Evolutionary conservation across 495 filamentous ascomycete species (phyloP), one percentile per base, ranked within the genome.

Genomic region (Tirmania nivea): DNA sequence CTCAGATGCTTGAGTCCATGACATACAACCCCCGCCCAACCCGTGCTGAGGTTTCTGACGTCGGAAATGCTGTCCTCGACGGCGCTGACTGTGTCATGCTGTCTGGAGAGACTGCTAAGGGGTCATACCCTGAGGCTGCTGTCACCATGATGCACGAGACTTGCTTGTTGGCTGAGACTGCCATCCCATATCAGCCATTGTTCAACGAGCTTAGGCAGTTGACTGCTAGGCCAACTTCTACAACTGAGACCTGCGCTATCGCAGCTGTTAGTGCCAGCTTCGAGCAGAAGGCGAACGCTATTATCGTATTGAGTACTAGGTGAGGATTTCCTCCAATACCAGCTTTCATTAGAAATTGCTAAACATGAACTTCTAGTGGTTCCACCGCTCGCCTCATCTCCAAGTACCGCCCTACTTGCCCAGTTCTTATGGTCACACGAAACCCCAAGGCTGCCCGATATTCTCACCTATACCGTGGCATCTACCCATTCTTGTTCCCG

Each of bases 1-100:
- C 83, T 34, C 80, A 87, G 69, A 86, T 86, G 81, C 75, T 97
- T 57, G 90, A 97, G 77, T 93, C 86, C 60, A 97, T 97, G 90
- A 96, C 93, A 69, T 90, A 94, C 75, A 97, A 97, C 72, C 90
- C 90, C 57, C 86, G 90, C 54, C 90, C 90, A 36, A 97, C 90
- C 50, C 83, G 90, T 69, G 90, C 89, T 54, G 90, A 97, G 73
- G 92, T 97, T 64, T 92, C 84, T 59, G 90, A 97, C 67, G 90
- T 97, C 57, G 90, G 89, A 62, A 97, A 97, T 68, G 90, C 90
- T 54, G 88, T 97, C 53, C 80, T 94, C 36, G 90, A 97, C 62
- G 90, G 90, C 64, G 87, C 89, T 42, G 90, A 97, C 74, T 97
- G 90, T 73, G 90, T 97, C 69, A 97, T 97, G 90, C 76, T 97